phyloP scores from a whole-genome alignment of 2,329 filamentous ascomycete species.

The Fusarium brevicatenulatum region DNA sequence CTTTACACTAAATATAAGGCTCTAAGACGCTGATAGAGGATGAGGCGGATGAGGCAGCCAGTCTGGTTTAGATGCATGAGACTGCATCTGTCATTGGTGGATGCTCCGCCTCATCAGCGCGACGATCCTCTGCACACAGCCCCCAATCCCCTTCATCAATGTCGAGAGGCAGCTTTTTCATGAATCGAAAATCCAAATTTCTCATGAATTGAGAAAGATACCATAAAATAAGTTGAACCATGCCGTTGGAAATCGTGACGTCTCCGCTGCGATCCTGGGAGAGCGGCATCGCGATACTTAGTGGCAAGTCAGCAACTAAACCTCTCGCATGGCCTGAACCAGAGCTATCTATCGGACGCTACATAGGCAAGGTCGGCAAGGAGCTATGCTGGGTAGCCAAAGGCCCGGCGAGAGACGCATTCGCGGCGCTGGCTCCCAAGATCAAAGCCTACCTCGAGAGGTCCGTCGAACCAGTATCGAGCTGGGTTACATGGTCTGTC shows the following conservation, averaged over 20 bases:
- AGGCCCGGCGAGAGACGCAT: neutral
- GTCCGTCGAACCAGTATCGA: neutral
- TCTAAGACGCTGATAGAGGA: neutral
- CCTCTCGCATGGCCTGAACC: neutral
- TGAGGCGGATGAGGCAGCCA: neutral
- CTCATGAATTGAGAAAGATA: neutral
- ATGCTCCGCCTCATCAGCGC: neutral
- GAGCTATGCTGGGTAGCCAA: neutral
- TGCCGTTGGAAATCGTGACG: neutral
- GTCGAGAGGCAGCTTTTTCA: no score
- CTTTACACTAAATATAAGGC: rapidly evolving
- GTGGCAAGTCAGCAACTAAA: neutral
- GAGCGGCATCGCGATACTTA: neutral
- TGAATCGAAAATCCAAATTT: neutral
- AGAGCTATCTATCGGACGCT: neutral
- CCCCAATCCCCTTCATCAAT: neutral
- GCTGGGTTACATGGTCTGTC: neutral
- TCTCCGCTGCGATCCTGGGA: neutral
- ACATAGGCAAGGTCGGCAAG: neutral
- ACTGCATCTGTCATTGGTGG: neutral
- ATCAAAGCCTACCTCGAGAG: neutral
- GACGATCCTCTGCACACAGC: neutral
- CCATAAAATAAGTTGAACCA: neutral
- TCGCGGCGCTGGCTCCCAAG: neutral
- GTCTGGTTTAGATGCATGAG: neutral